Evolutionary conservation across 2,329 filamentous ascomycete species (phyloP), one percentile per base, ranked within the genome.

Genomic region (Ascochyta clinopodiicola): DNA sequence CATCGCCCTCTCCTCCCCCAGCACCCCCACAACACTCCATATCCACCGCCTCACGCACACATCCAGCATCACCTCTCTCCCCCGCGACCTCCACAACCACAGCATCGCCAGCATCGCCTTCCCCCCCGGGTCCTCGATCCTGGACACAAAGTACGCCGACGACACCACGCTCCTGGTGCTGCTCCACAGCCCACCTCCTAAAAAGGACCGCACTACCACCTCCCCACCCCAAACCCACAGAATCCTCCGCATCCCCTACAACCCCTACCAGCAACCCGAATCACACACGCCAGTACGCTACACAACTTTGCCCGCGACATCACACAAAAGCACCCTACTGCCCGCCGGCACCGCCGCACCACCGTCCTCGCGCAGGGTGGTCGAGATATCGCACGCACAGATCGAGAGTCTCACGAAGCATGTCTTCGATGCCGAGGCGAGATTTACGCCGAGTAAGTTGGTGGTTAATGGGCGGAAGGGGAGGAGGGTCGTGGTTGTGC

Each of bases 91-190:
- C 1, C 57, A 56, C 42, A 44, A 56, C 24, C 61, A 69, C 52
- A 62, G 87, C 46, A 85, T 85, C 35, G 84, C 88, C 53, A 89
- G 84, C 62, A 78, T 79, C 50, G 71, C 50, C 24, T 69, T 75
- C 59, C 74, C 32, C 2, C 7, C 29, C 1, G 76, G 72, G 0
- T 44, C 57, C 21, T 76, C 72, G n/a, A 74, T 88, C 15, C 38
- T 53, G 1, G 88, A 92, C 68, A 72, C 89, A 13, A 87, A 88
- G 67, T 91, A 92, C 66, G 80, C 90, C 38, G 81, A 88, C 63
- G 84, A 89, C 51, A 74, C 80, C 12, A 80, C 77, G 0, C 70
- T 92, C 1, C 79, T 92, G 48, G 62, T 90, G 1, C 80, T 92
- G 2, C 84, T 82, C 74, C 67, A 63, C 63, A 53, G 42, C 68